Percentiles rank a stretch among this genome's conserved stretches.
These are phyloP conservation scores for Kalmanozyma brasiliensis DNA, from an alignment of 1,284 basidiomycete species.

Conservation along the genomic window DNA sequence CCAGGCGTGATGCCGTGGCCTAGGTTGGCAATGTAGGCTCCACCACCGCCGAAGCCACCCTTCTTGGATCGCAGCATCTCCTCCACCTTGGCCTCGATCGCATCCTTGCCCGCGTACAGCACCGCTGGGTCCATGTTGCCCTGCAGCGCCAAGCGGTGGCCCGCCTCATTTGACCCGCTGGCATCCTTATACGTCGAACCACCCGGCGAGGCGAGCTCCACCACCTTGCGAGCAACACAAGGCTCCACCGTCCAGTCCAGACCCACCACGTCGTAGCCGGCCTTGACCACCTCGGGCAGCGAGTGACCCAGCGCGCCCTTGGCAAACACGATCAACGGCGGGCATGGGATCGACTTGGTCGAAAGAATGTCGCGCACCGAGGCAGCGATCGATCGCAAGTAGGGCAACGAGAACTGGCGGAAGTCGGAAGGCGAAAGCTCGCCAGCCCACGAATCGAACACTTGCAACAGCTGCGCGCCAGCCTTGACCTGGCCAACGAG, in stretches of 20 bases:
- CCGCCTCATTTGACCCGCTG: conserved; percentile 56
- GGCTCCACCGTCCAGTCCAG: conserved; percentile 67
- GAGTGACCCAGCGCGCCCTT: conserved; percentile 66
- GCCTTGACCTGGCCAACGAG: conserved; percentile 65
- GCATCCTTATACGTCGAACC: conserved; percentile 46
- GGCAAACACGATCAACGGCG: conserved; percentile 66
- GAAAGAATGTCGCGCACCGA: conserved; percentile 63
- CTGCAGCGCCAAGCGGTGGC: conserved; percentile 78
- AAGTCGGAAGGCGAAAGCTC: conserved; percentile 67
- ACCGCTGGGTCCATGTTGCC: conserved; percentile 92
- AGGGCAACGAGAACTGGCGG: conserved; percentile 65
- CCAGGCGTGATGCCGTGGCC: conserved; percentile 85
- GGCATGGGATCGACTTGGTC: conserved; percentile 50
- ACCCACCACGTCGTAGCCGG: conserved; percentile 66
- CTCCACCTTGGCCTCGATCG: conserved; percentile 87
- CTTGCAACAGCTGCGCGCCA: conserved; percentile 65
- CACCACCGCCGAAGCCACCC: conserved; percentile 75
- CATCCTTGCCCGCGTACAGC: conserved; percentile 81
- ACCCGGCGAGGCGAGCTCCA: conserved; percentile 54
- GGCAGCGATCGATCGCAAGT: conserved; percentile 59
- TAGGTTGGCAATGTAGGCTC: conserved; percentile 83
- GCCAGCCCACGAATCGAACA: conserved; percentile 68
- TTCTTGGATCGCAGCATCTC: conserved; percentile 74
- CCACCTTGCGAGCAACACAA: conserved; percentile 57
- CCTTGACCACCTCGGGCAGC: conserved; percentile 61